These are phyloP conservation scores for Choiromyces venosus DNA, from an alignment of 495 filamentous ascomycete species.

Conservation along the genomic window DNA sequence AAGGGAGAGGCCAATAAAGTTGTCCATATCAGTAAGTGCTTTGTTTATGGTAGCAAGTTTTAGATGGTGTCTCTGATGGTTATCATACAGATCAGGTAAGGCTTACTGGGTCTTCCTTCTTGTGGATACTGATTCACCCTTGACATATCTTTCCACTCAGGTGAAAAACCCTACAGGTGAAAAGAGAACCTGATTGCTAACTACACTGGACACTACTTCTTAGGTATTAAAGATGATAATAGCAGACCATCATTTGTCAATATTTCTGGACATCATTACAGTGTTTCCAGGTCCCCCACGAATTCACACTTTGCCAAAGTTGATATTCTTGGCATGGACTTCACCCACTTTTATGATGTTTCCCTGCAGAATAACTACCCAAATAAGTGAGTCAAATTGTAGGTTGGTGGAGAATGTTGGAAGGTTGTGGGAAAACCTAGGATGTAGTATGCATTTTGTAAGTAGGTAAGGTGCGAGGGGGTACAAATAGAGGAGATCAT, in stretches of 20 bases:
- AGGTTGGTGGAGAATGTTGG: neutral
- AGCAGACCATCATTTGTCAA: too few species aligned
- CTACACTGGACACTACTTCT: too few species aligned
- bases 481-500: too few species aligned
- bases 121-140: neutral
- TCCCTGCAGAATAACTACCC: too few species aligned
- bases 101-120: neutral
- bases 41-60: neutral
- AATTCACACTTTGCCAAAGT: too few species aligned
- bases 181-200: too few species aligned
- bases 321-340: too few species aligned
- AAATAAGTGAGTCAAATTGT: neutral
- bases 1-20: neutral
- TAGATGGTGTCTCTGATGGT: neutral
- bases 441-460: neutral
- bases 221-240: too few species aligned
- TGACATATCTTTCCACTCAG: neutral
- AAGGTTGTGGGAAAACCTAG: neutral
- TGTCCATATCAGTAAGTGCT: neutral
- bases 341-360: too few species aligned
- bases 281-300: too few species aligned
- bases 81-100: neutral
- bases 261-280: constrained; percentile 8
- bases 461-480: neutral
- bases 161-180: too few species aligned